phyloP scores from a whole-genome alignment of 2,329 filamentous ascomycete genomes.

The Xylariaceae sp. region DNA sequence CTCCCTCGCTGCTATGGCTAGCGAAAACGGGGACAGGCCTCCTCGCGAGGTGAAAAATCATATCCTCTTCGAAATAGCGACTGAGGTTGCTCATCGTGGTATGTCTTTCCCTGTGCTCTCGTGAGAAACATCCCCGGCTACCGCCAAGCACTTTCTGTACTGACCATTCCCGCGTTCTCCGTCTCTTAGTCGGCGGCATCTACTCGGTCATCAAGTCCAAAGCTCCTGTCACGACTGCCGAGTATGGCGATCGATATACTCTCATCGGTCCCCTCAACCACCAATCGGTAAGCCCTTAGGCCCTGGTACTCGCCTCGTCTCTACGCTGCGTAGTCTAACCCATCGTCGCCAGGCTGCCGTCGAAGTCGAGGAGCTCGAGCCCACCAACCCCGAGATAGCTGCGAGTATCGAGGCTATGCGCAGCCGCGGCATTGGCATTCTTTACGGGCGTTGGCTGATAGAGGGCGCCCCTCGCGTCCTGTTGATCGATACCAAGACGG shows the following conservation, averaged over 20 bases:
- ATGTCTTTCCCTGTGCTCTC: constrained; percentile 31
- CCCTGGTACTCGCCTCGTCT: not conserved
- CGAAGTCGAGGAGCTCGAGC: constrained; percentile 90
- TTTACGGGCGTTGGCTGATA: constrained; percentile 97
- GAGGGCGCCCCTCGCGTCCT: constrained; percentile 92
- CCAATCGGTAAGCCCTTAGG: constrained; percentile 63
- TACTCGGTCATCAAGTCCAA: constrained; percentile 99
- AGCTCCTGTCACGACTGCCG: constrained; percentile 91
- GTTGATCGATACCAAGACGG: constrained; percentile 91
- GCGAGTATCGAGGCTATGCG: constrained; percentile 89
- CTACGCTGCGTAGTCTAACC: constrained; percentile 1
- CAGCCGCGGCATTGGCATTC: constrained; percentile 79
- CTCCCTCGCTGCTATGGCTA: constrained; percentile 38
- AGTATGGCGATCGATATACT: constrained; percentile 97
- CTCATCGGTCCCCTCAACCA: constrained; percentile 92
- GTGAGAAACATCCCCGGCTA: constrained; percentile 3
- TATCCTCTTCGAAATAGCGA: constrained; percentile 92
- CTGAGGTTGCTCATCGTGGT: constrained; percentile 96
- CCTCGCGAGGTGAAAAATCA: constrained; percentile 85
- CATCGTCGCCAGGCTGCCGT: constrained; percentile 69
- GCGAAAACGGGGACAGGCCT: constrained; percentile 40
- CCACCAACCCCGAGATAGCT: constrained; percentile 72
- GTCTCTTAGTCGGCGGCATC: constrained; percentile 78
- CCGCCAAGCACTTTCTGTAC: constrained; percentile 17
- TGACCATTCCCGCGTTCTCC: too few relatives aligned